Conservation (phyloP, 177 flowering plant genomes). For the Tripterygium wilfordii region DNA sequence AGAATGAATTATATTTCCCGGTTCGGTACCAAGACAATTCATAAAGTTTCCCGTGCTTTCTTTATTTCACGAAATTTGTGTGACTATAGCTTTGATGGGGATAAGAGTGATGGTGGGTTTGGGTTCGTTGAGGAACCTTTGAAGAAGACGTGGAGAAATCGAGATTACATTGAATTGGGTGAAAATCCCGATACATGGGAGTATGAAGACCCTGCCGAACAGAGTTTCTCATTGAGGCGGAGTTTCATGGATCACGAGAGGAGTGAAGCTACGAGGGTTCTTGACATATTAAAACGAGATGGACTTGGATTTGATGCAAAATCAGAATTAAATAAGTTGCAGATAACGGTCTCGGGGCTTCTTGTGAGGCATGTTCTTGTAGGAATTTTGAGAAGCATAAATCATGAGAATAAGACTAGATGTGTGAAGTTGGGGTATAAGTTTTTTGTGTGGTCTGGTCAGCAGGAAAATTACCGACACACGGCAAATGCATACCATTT, state of each 20-base stretch:
- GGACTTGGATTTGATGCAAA: slow-evolving; percentile 69
- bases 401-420: slow-evolving; percentile 32
- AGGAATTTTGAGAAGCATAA: slow-evolving; percentile 44
- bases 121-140: slow-evolving; percentile 30
- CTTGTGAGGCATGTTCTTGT: slow-evolving; percentile 70
- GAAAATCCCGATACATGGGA: background rate
- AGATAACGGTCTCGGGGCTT: slow-evolving; percentile 41
- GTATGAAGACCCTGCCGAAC: no score
- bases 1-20: slow-evolving; percentile 32
- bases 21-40: slow-evolving; percentile 17
- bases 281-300: slow-evolving; percentile 58
- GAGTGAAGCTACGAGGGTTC: slow-evolving; percentile 38
- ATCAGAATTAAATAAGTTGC: slow-evolving; percentile 40
- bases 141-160: slow-evolving; percentile 16
- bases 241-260: slow-evolving; percentile 26
- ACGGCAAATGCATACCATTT: slow-evolving; percentile 59
- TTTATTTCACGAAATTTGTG: slow-evolving; percentile 21
- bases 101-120: slow-evolving; percentile 17
- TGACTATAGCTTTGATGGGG: slow-evolving; percentile 11
- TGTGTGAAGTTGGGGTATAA: slow-evolving; percentile 71
- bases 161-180: slow-evolving; percentile 3
- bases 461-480: slow-evolving; percentile 53
- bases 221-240: slow-evolving; percentile 15
- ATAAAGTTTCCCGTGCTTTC: slow-evolving; percentile 8
- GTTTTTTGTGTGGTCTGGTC: slow-evolving; percentile 76